Evolutionary conservation across 768 basidiomycete genomes (phyloP).

Genomic region (Boletus vinaceobasis): DNA sequence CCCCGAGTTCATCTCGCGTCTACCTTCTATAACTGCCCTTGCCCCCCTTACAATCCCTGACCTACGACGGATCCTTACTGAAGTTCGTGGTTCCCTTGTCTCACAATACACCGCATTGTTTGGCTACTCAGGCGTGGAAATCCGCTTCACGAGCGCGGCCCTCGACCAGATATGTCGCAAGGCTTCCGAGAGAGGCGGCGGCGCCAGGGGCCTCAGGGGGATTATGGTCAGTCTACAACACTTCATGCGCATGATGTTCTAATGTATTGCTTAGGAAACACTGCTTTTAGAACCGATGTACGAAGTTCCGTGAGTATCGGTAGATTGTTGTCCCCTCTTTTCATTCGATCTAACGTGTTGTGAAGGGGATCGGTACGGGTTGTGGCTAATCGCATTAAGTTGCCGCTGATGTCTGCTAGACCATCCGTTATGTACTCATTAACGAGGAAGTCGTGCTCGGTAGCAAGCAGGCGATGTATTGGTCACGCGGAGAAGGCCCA

Average conservation of each 20-base stretch:
- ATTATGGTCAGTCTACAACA: constrained; percentile 61
- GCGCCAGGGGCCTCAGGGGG: constrained; percentile 84
- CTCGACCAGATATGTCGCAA: constrained; percentile 77
- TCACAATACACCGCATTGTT: constrained; percentile 88
- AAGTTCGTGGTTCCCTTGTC: constrained; percentile 87
- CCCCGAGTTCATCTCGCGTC: constrained; percentile 90
- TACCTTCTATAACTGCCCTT: constrained; percentile 89
- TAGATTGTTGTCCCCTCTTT: constrained; percentile 3
- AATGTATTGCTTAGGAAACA: constrained; percentile 50
- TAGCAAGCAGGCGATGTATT: constrained; percentile 64
- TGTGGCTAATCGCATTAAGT: background rate
- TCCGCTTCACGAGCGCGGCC: constrained; percentile 80
- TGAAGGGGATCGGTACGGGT: constrained; percentile 62
- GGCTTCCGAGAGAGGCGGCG: constrained; percentile 80
- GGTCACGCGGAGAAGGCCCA: constrained; percentile 62
- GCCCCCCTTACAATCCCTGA: constrained; percentile 76
- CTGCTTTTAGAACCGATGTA: constrained; percentile 90
- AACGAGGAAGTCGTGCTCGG: constrained; percentile 68
- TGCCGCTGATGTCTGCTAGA: constrained; percentile 38
- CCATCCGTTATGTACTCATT: constrained; percentile 80
- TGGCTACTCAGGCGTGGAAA: constrained; percentile 78
- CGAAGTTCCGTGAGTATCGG: constrained; percentile 72
- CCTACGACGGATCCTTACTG: constrained; percentile 85
- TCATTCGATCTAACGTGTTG: background rate
- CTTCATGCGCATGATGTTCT: background rate